phyloP scores from a whole-genome alignment of 352 stramenopile species.

The Blastocystis sp. region DNA sequence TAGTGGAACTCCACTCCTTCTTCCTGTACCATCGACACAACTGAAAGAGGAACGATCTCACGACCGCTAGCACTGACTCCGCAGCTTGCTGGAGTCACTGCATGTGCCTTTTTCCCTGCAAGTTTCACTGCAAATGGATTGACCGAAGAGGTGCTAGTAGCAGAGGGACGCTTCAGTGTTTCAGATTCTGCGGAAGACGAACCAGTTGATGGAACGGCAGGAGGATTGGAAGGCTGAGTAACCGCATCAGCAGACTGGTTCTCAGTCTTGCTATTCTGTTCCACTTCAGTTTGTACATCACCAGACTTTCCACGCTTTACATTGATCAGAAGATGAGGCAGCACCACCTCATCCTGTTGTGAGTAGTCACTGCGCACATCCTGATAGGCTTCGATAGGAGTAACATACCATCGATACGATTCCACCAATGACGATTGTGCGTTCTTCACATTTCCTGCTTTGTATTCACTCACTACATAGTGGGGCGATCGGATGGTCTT shows the following conservation, averaged over 20 bases:
- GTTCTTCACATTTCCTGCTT: not conserved
- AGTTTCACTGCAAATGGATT: not conserved
- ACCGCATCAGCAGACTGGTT: not conserved
- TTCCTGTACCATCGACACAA: conserved; percentile 15
- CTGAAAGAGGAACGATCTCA: conserved; percentile 9
- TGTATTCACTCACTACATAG: conserved; percentile 38
- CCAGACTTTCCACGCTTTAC: not conserved
- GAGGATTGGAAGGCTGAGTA: not conserved
- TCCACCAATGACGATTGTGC: not conserved
- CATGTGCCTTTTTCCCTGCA: not conserved
- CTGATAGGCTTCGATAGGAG: conserved; percentile 25
- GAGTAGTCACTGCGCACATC: not conserved
- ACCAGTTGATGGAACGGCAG: not conserved
- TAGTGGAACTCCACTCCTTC: conserved; percentile 56
- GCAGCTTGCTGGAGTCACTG: not conserved
- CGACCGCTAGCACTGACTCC: not conserved
- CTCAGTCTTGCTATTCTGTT: not conserved
- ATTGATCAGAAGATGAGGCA: not conserved
- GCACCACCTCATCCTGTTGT: not conserved
- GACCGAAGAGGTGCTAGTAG: not conserved
- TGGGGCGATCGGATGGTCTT: not conserved
- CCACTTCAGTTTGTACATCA: not conserved
- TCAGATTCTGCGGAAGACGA: not conserved
- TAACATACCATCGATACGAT: conserved; percentile 35
- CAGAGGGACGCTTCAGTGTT: not conserved